Conservation (phyloP, 805 yeast genomes). For the Cyberlindnera amylophila region DNA sequence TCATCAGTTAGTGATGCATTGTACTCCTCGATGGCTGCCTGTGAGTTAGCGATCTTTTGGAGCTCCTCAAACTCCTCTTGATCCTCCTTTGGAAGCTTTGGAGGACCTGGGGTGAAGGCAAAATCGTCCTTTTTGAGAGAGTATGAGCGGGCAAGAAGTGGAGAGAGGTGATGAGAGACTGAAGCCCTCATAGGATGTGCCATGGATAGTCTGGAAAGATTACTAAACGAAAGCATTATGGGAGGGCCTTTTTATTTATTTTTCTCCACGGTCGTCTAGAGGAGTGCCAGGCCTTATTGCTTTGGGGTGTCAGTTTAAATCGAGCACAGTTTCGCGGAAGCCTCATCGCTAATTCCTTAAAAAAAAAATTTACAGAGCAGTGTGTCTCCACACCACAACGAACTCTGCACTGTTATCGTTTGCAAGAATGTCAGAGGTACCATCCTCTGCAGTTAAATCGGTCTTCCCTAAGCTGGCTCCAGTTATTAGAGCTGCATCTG, state of each 20-base stretch:
- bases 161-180: background rate
- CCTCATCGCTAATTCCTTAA: no score
- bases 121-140: constrained; percentile 25
- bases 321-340: no score
- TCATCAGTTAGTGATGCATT: constrained; percentile 43
- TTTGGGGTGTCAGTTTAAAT: no score
- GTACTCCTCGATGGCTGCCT: constrained; percentile 72
- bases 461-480: constrained; percentile 46
- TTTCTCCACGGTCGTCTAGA: no score
- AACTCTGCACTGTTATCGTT: background rate
- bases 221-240: no score
- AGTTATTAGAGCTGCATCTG: constrained; percentile 61
- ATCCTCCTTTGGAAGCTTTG: constrained; percentile 70
- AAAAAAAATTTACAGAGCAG: no score
- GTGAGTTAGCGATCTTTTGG: constrained; percentile 76
- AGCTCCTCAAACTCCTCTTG: constrained; percentile 90
- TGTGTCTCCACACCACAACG: background rate
- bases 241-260: no score
- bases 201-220: background rate
- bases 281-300: no score
- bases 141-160: constrained; percentile 13
- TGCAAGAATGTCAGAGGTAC: background rate
- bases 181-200: background rate
- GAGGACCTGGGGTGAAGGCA: constrained; percentile 45
- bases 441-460: constrained; percentile 1